Percentiles rank a stretch among this genome's conserved stretches.
phyloP scores from a whole-genome alignment of 352 stramenopile genomes.

The Phytopythium delawarense region DNA sequence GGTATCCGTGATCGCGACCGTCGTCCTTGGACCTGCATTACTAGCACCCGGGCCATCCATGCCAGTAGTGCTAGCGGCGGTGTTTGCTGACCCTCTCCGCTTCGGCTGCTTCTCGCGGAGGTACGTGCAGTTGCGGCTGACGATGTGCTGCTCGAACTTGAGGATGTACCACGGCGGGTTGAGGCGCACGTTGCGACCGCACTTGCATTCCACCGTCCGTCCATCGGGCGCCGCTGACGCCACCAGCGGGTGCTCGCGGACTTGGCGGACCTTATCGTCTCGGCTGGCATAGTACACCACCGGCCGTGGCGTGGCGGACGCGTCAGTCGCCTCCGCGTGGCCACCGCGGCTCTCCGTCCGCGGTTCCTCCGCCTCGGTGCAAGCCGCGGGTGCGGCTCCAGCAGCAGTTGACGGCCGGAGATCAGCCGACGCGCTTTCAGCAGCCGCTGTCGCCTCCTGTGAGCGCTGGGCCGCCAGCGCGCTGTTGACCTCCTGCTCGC shows the following conservation, averaged over 20 bases:
- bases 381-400: neutral
- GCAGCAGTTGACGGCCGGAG: neutral
- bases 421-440: neutral
- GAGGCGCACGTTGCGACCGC: conserved; percentile 58
- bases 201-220: conserved; percentile 59
- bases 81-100: neutral
- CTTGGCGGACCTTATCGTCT: conserved; percentile 59
- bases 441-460: neutral
- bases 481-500: conserved; percentile 15
- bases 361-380: neutral
- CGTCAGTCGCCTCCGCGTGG: neutral
- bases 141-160: conserved; percentile 85
- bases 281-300: conserved; percentile 41
- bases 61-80: neutral
- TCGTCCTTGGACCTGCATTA: neutral
- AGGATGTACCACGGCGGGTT: conserved; percentile 85
- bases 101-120: conserved; percentile 30
- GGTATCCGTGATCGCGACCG: neutral
- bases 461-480: conserved; percentile 3
- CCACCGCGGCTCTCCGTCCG: neutral
- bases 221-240: conserved; percentile 40
- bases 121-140: conserved; percentile 75
- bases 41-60: neutral
- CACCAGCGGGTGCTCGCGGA: conserved; percentile 59
- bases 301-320: conserved; percentile 14